phyloP scores from a whole-genome alignment of 169 alveolate genomes.

The Plasmodium gaboni region DNA sequence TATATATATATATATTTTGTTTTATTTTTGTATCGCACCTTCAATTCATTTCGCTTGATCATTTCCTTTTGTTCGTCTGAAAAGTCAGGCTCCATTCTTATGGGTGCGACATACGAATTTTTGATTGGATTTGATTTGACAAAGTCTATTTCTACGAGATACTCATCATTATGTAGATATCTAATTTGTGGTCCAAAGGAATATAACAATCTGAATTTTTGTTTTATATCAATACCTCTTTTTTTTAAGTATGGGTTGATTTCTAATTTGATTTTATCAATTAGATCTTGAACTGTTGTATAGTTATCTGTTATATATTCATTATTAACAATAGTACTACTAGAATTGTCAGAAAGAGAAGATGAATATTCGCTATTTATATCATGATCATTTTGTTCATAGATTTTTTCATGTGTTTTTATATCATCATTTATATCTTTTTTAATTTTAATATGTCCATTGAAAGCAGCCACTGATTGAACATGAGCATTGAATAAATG shows the following conservation, averaged over 20 bases:
- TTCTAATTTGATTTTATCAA: constrained; percentile 74
- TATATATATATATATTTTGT: background rate
- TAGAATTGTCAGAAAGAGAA: constrained; percentile 46
- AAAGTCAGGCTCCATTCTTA: constrained; percentile 86
- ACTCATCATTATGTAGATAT: constrained; percentile 47
- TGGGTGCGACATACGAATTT: constrained; percentile 82
- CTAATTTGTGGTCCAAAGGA: constrained; percentile 64
- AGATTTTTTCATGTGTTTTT: background rate
- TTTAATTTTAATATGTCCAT: constrained; percentile 65
- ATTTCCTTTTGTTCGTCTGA: constrained; percentile 79
- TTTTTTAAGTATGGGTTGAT: constrained; percentile 74
- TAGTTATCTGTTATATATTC: constrained; percentile 38
- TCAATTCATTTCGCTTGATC: constrained; percentile 41
- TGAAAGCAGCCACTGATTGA: constrained; percentile 69
- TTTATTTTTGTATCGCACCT: constrained; percentile 2
- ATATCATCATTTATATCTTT: constrained; percentile 6
- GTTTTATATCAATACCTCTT: constrained; percentile 70
- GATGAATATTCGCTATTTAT: constrained; percentile 25
- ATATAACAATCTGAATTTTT: constrained; percentile 53
- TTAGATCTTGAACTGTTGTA: constrained; percentile 74
- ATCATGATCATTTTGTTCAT: background rate
- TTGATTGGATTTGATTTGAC: constrained; percentile 68
- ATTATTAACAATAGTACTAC: constrained; percentile 41
- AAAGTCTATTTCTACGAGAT: constrained; percentile 48
- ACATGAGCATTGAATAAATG: constrained; percentile 74